Conservation (phyloP, 129 eudicot species). For the Silybum marianum region DNA sequence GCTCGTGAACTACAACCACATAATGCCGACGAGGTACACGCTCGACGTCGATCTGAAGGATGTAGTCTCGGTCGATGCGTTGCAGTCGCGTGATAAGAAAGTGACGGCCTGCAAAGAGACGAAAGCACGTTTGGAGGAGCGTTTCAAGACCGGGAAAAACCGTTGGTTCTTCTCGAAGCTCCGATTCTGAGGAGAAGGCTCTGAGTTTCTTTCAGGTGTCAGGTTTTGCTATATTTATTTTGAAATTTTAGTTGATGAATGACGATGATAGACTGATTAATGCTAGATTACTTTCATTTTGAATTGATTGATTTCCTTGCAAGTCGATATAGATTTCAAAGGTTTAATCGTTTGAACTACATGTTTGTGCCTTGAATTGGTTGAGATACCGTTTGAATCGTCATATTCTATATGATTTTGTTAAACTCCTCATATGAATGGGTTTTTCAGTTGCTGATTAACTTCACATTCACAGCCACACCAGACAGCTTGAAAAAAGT, state of each 20-base stretch:
- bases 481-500: background rate
- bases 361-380: background rate
- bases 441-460: background rate
- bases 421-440: background rate
- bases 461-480: background rate
- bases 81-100: slow-evolving; percentile 41
- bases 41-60: slow-evolving; percentile 46
- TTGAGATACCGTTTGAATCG: background rate
- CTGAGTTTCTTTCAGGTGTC: background rate
- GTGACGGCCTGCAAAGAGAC: slow-evolving; percentile 38
- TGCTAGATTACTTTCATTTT: slow-evolving; percentile 6
- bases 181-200: slow-evolving; percentile 24
- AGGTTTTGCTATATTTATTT: slow-evolving; percentile 16
- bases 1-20: slow-evolving; percentile 44
- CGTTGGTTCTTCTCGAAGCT: slow-evolving; percentile 43
- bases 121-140: slow-evolving; percentile 34
- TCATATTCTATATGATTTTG: background rate
- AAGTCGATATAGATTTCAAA: background rate
- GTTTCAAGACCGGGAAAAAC: slow-evolving; percentile 44
- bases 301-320: background rate
- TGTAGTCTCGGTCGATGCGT: slow-evolving; percentile 26
- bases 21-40: slow-evolving; percentile 44
- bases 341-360: background rate
- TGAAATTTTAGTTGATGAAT: background rate
- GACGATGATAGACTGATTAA: background rate